phyloP scores from a whole-genome alignment of 1,284 basidiomycete species.

The Dichomitus squalens region DNA sequence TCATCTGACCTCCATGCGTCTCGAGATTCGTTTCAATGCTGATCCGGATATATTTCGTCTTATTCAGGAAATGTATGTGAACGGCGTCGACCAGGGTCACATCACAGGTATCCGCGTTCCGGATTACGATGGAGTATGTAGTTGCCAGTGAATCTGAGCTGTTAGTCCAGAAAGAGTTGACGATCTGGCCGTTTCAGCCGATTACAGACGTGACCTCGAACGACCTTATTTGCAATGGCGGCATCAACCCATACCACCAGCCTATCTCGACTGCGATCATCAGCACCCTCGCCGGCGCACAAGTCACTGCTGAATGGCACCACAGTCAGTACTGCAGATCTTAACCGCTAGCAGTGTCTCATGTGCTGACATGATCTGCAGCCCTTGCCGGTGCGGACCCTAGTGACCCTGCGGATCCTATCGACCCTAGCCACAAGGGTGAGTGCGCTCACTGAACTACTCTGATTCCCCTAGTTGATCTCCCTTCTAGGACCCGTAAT shows the following conservation, averaged over 20 bases:
- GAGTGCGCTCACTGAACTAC: neutral
- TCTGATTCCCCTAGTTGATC: neutral
- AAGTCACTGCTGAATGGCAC: constrained; percentile 56
- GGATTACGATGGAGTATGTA: constrained; percentile 50
- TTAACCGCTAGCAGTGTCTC: neutral
- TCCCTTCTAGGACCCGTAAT: constrained; percentile 45
- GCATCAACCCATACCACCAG: constrained; percentile 60
- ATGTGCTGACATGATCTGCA: neutral
- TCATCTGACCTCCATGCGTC: neutral
- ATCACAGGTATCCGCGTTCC: constrained; percentile 49
- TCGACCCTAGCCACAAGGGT: constrained; percentile 54
- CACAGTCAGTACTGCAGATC: constrained; percentile 34
- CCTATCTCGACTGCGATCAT: constrained; percentile 53
- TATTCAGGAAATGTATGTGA: constrained; percentile 45
- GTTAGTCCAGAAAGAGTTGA: neutral
- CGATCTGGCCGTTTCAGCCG: constrained; percentile 35
- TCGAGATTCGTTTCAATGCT: neutral
- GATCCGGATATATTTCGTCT: neutral
- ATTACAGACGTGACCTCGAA: constrained; percentile 57
- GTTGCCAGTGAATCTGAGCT: neutral
- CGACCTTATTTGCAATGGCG: constrained; percentile 61
- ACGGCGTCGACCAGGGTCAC: constrained; percentile 52
- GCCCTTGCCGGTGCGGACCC: constrained; percentile 46
- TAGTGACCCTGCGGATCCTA: constrained; percentile 49
- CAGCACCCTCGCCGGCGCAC: constrained; percentile 50